Conservation (phyloP, 208 protist species). For the Borovskyia barvae region DNA sequence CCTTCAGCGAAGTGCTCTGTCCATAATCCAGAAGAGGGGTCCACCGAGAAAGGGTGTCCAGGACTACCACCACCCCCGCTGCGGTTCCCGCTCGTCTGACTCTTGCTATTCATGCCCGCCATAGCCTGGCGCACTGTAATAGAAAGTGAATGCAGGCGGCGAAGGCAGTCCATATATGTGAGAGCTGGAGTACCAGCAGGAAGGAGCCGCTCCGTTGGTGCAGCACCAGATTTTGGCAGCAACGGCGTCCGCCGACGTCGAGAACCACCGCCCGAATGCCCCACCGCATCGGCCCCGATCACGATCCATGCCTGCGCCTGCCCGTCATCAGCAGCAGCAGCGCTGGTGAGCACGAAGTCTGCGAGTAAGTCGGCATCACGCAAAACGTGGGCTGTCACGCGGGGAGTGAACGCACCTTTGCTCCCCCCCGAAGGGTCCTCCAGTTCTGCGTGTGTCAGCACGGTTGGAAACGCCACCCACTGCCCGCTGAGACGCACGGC, state of each 20-base stretch:
- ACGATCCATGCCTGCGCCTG: constrained; percentile 60
- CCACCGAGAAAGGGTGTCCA: constrained; percentile 13
- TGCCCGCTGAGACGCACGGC: constrained; percentile 48
- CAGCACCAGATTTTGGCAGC: constrained; percentile 10
- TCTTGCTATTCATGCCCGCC: constrained; percentile 15
- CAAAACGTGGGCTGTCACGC: constrained; percentile 51
- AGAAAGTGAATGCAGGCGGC: constrained; percentile 20
- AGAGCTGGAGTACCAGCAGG: constrained; percentile 60
- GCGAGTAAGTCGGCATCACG: constrained; percentile 71
- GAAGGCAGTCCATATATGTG: constrained; percentile 57
- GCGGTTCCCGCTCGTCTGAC: not conserved
- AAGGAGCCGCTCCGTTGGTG: constrained; percentile 37
- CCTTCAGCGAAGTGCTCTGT: constrained; percentile 27
- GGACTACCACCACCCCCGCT: not conserved
- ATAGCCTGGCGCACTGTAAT: constrained; percentile 23
- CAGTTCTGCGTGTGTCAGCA: constrained; percentile 32
- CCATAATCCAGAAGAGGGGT: constrained; percentile 20
- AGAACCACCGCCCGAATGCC: constrained; percentile 12
- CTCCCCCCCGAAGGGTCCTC: not conserved
- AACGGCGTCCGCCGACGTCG: constrained; percentile 10
- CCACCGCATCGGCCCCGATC: constrained; percentile 6
- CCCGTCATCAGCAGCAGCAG: constrained; percentile 26
- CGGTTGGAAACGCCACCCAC: constrained; percentile 50
- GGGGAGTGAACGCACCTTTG: not conserved
- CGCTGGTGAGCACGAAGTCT: constrained; percentile 60